Evolutionary conservation across 208 protist genomes (phyloP), one percentile per base, ranked within the genome.

Genomic region (Trypanosoma theileri): DNA sequence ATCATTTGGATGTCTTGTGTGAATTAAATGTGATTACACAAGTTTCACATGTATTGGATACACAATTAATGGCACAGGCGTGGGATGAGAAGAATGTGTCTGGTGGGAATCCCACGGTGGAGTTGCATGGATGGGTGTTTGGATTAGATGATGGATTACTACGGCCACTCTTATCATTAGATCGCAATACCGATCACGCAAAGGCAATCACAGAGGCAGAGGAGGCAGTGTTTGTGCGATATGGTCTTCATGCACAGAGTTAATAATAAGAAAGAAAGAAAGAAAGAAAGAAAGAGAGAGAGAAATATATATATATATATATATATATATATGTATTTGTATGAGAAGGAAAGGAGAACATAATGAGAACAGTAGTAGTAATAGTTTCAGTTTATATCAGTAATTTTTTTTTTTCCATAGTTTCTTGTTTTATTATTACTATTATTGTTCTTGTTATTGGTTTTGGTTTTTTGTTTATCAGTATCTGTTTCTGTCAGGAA

Each of bases 41-140:
- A 75, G 70, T 93, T 21, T 76, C 79, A 42, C 60, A 88, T 59
- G 77, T 92, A 4, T 73, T 84, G 2, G 84, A 93, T 51, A 90
- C 84, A 13, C 82, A 88, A 57, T 70, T 90, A 17, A 70, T 93
- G 35, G 79, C 79, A 56, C 60, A 64, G 3, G 75, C 80, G 35
- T 90, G 84, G 87, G 46, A 71, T 42, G 41, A 46, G 19, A 73
- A 81, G 69, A 64, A 68, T 19, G 50, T 45, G 7, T 86, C 19
- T 14, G 46, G 24, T 0, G 76, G 71, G 21, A 68, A 85, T 41
- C 75, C 81, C 60, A 19, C 24, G 3, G 75, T 91, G 31, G 78
- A 91, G 62, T 82, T 90, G 45, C 87, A 93, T 55, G 87, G 87
- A 0, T 93, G 87, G 87, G 81, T 88, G 50, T 90, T 91, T 69